A percentile compares a stretch with the other conserved stretches of the same genome.
These are phyloP conservation scores for Solanum chilense DNA, from an alignment of 257 asterid species.

Conservation along the genomic window DNA sequence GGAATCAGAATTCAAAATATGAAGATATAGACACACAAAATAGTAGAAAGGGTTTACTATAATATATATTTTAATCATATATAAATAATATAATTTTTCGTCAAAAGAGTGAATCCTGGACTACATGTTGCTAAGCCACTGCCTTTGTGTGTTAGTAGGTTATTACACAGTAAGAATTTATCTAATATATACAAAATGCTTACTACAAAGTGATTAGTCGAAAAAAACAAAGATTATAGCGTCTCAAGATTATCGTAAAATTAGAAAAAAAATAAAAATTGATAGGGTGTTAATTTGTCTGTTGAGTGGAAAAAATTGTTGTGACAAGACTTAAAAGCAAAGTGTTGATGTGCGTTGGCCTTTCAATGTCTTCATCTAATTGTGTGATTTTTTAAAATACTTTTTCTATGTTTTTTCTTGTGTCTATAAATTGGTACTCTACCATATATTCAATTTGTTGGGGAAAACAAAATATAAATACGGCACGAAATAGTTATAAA, in stretches of 20 bases:
- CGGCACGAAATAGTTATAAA: background rate
- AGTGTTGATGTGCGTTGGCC: background rate
- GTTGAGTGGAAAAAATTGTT: background rate
- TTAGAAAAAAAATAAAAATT: background rate
- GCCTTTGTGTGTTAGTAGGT: background rate
- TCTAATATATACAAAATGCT: background rate
- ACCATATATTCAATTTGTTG: background rate
- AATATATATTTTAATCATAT: too few species aligned
- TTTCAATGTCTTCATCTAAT: background rate
- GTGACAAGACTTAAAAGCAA: background rate
- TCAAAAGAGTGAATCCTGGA: rapidly evolving
- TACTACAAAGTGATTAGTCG: too few species aligned
- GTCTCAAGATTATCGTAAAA: rapidly evolving
- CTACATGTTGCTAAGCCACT: background rate
- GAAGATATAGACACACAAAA: background rate
- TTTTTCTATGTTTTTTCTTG: background rate
- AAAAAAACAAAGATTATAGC: too few species aligned
- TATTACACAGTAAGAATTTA: too few species aligned
- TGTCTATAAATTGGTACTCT: background rate
- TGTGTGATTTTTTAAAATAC: background rate
- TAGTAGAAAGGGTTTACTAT: too few species aligned
- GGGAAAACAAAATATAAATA: background rate
- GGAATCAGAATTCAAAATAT: too few species aligned
- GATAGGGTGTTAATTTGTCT: background rate
- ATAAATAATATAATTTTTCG: too few species aligned